A percentile compares a stretch with the other conserved stretches of the same genome.
Evolutionary conservation across 495 filamentous ascomycete genomes (phyloP).

Genomic region (Penicillium soppii): DNA sequence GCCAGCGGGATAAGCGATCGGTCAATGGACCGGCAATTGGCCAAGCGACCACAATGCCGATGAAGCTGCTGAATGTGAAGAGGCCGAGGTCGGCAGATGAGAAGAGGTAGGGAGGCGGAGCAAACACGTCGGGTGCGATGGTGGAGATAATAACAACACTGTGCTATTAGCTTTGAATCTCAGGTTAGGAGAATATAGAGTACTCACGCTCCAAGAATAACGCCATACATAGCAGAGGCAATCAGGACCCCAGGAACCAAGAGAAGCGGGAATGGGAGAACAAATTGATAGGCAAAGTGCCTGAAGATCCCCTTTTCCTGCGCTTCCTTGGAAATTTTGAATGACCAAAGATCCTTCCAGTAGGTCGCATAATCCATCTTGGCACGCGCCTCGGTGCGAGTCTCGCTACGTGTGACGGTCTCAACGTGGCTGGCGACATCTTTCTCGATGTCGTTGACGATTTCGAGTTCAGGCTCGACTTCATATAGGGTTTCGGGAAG

Average conservation of each 20-base stretch:
- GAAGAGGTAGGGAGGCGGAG: slow-evolving; percentile 31
- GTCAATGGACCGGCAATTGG: slow-evolving; percentile 34
- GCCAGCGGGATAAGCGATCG: slow-evolving; percentile 27
- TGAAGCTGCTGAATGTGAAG: slow-evolving; percentile 30
- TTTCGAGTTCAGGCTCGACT: slow-evolving; percentile 15
- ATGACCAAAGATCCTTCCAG: slow-evolving; percentile 28
- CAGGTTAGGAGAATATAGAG: neutral
- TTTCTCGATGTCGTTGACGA: slow-evolving; percentile 13
- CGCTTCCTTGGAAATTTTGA: slow-evolving; percentile 23
- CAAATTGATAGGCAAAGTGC: slow-evolving; percentile 21
- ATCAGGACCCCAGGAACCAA: slow-evolving; percentile 28
- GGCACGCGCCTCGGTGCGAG: slow-evolving; percentile 11
- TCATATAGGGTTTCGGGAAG: slow-evolving; percentile 33
- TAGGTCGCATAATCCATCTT: slow-evolving; percentile 24
- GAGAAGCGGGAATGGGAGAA: slow-evolving; percentile 35
- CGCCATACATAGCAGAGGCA: slow-evolving; percentile 37
- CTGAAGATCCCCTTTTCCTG: slow-evolving; percentile 16
- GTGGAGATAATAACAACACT: slow-evolving; percentile 32
- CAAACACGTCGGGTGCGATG: slow-evolving; percentile 21
- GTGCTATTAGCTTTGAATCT: neutral
- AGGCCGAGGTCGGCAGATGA: slow-evolving; percentile 27
- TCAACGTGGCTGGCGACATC: slow-evolving; percentile 20
- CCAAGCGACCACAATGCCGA: slow-evolving; percentile 29
- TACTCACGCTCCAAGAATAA: slow-evolving; percentile 39
- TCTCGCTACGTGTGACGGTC: slow-evolving; percentile 5